Base-by-base conservation (phyloP, 106 monocot genomes). In the Dendrobium chrysotoxum region DNA sequence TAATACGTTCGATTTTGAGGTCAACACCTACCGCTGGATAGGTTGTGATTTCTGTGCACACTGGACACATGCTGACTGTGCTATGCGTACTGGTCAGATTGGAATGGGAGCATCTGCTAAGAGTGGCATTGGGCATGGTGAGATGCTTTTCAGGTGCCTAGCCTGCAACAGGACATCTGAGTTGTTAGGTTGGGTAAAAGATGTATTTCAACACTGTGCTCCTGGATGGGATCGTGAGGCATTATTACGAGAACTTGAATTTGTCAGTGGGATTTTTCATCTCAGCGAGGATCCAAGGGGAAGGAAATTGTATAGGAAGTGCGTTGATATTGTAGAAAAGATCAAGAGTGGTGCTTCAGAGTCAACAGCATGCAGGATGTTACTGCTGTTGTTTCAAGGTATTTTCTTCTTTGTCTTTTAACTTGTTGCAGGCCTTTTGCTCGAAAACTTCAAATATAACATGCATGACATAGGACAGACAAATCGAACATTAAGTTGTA, bases 41-140 rank as follows among this genome's bases (percentile, higher is more conserved):
- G 98, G 98, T 10, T 99, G 98, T 79, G 98, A 99, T 79, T 75
- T 91, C 75, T 99, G 98, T 81, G 87, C 91, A 8, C 98, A 99
- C 38, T 99, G 98, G 98, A 95, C 98, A 0, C 98, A 99, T 81
- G 90, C 98, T 0, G 93, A 99, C 39, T 99, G 98, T 81, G 98
- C 98, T 15, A 99, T 99, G 44, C 89, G 86, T 41, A 80, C 80
- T 53, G 92, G 94, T 35, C 93, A 84, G 57, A 93, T 99, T 82
- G 92, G 92, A 39, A 90, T 89, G 84, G 94, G 89, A 5, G 85
- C 86, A 13, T 86, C 90, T 7, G 72, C 72, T n/a, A 95, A 91
- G 84, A 82, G 75, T 38, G 79, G 61, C 23, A 67, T 55, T 21
- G 87, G 79, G 25, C 73, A 89, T 64, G 28, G 87, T 35, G 92